Evolutionary conservation across 768 basidiomycete genomes (phyloP), one percentile per base, ranked within the genome.

Genomic region (Sarcomyxa edulis): DNA sequence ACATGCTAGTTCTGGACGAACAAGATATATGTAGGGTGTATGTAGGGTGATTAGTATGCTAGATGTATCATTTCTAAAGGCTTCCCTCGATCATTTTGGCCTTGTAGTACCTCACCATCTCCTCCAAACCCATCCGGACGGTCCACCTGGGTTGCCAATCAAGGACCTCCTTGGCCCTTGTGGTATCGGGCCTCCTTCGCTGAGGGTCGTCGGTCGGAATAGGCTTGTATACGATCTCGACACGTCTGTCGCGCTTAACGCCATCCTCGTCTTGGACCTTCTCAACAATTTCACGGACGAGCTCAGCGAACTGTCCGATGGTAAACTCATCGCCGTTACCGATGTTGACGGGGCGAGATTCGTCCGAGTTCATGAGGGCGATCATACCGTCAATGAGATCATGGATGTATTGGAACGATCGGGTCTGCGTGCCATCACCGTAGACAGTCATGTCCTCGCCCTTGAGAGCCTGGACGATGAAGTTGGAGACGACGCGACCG

Each of bases 401-500:
- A 68, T 99, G 96, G 43, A 99, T 83, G 65, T 95, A 99, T 66
- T 95, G 93, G 79, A 95, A 93, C 9, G 93, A 95, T 43, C 92
- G 86, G 15, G 92, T 94, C 68, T 95, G 92, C 30, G 65, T 78
- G 48, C 92, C 92, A 56, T 97, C 92, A 36, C 93, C 91, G 56
- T 94, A 95, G 31, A 97, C 91, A 32, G 94, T 97, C 75, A 99
- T 85, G 62, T 97, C 89, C 63, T 98, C 84, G 35, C 92, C 94
- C 52, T 84, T 87, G 38, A 99, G 78, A 11, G 96, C 96, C 53
- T 97, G 94, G 36, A 98, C 88, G 58, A 96, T 95, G 63, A 99
- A 99, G 68, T 99, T 99, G 55, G 92, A 95, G 19, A 99, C 96
- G 48, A 99, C 94, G 42, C 96, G 89, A 10, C 96, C 96, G 55